A percentile compares a stretch with the other conserved stretches of the same genome.
phyloP scores from a whole-genome alignment of 305 asterid species.

The Solanum hybrid region DNA sequence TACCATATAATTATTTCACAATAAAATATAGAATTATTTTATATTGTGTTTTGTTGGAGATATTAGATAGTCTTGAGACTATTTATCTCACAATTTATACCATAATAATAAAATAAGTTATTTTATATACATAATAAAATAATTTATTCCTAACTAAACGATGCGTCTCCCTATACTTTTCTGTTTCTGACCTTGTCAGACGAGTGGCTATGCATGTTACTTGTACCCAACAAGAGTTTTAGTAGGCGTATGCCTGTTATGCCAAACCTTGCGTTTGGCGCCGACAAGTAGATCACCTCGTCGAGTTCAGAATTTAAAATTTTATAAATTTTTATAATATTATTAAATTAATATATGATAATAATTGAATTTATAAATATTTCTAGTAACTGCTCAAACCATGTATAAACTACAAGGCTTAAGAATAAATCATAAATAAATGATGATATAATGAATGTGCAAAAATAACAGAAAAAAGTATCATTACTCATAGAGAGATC shows the following conservation, averaged over 20 bases:
- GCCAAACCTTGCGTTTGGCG: not conserved
- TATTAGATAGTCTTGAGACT: too few species aligned
- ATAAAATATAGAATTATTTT: too few species aligned
- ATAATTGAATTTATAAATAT: not conserved
- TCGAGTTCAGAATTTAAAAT: not conserved
- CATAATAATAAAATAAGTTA: too few species aligned
- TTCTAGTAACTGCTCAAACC: not conserved
- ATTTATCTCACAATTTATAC: too few species aligned
- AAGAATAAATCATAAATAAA: not conserved
- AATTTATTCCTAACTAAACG: too few species aligned
- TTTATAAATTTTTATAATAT: not conserved
- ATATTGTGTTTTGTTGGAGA: too few species aligned
- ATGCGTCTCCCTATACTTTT: not conserved
- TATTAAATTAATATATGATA: not conserved
- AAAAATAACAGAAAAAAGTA: too few species aligned
- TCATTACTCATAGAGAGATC: not conserved
- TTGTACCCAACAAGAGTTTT: not conserved
- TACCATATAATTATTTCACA: too few species aligned
- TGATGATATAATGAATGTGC: not conserved
- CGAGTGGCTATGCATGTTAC: not conserved
- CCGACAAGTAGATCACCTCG: not conserved
- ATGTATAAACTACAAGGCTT: not conserved
- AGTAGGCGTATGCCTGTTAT: not conserved
- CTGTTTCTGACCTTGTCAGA: not conserved
- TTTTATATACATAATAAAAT: too few species aligned